A percentile compares a stretch with the other conserved stretches of the same genome.
These are phyloP conservation scores for Discostella pseudostelligera DNA, from an alignment of 108 stramenopile species.

Conservation along the genomic window DNA sequence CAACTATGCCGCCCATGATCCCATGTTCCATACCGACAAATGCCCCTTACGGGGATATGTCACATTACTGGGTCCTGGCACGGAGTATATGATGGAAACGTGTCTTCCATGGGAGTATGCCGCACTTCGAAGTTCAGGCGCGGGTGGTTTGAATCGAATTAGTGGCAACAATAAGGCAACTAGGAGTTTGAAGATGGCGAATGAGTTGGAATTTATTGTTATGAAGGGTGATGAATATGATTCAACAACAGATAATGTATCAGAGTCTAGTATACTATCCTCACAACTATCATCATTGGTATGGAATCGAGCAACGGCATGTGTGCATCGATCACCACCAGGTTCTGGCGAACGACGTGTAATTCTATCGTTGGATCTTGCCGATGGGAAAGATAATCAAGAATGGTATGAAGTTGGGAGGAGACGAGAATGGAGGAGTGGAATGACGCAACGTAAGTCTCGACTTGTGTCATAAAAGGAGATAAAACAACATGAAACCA, in stretches of 20 bases:
- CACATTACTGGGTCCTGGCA: conserved; percentile 56
- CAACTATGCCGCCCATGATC: conserved; percentile 50
- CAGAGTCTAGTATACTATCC: no score
- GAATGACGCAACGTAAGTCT: conserved; percentile 58
- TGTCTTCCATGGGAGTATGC: conserved; percentile 58
- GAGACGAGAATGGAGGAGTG: conserved; percentile 52
- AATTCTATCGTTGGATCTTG: conserved; percentile 60
- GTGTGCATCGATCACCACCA: conserved; percentile 68
- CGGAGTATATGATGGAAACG: conserved; percentile 49
- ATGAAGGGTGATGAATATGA: conserved; percentile 71
- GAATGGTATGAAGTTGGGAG: conserved; percentile 58
- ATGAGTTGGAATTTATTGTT: conserved; percentile 60
- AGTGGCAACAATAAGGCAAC: background rate
- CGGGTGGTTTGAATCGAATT: background rate
- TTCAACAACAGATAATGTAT: conserved; percentile 23
- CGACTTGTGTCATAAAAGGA: conserved; percentile 29
- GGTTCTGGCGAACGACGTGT: conserved; percentile 43
- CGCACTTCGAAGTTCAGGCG: conserved; percentile 8
- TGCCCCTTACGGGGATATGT: conserved; percentile 60
- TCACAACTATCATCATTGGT: no score
- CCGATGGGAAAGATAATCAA: conserved; percentile 60
- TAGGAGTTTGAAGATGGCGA: conserved; percentile 36
- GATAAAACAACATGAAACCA: no score
- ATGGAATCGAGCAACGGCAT: conserved; percentile 54
- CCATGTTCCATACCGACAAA: conserved; percentile 67